Evolutionary conservation across 2,329 filamentous ascomycete species (phyloP).

Genomic region (Chlorencoelia australis): DNA sequence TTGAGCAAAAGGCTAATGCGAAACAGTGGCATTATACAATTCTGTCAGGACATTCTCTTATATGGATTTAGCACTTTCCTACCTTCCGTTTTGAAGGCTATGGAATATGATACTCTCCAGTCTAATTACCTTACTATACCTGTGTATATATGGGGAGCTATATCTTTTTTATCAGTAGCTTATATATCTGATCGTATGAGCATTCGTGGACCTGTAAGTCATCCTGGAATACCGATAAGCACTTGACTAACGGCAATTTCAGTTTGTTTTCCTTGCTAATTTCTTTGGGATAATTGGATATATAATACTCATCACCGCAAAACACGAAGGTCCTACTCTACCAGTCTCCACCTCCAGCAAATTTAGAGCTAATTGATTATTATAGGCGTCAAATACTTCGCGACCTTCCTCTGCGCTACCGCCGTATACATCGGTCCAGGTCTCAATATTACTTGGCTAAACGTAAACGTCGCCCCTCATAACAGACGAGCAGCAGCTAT

Average conservation of each 20-base stretch:
- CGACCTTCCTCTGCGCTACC: slow-evolving; percentile 37
- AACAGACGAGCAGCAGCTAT: slow-evolving; percentile 37
- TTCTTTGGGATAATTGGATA: slow-evolving; percentile 40
- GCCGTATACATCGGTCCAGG: slow-evolving; percentile 39
- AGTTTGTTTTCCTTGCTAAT: slow-evolving; percentile 30
- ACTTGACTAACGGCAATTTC: not conserved
- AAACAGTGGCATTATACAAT: slow-evolving; percentile 26
- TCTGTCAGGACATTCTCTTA: slow-evolving; percentile 12
- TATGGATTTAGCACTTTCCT: slow-evolving; percentile 51
- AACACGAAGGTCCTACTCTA: slow-evolving; percentile 27
- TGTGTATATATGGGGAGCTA: slow-evolving; percentile 41
- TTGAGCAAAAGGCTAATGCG: too few relatives aligned
- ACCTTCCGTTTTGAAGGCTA: slow-evolving; percentile 42
- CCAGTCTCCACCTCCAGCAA: not conserved
- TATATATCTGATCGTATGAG: slow-evolving; percentile 35
- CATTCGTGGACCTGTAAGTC: slow-evolving; percentile 11
- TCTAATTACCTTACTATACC: slow-evolving; percentile 46
- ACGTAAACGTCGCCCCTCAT: slow-evolving; percentile 36
- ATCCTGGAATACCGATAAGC: not conserved
- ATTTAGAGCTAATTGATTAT: not conserved
- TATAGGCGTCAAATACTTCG: slow-evolving; percentile 33
- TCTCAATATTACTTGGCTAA: slow-evolving; percentile 37
- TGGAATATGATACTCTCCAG: slow-evolving; percentile 41
- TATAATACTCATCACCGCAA: slow-evolving; percentile 37
- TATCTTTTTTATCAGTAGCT: slow-evolving; percentile 35